Conservation (phyloP, 1,139 yeast genomes). For the Pichia sp. region DNA sequence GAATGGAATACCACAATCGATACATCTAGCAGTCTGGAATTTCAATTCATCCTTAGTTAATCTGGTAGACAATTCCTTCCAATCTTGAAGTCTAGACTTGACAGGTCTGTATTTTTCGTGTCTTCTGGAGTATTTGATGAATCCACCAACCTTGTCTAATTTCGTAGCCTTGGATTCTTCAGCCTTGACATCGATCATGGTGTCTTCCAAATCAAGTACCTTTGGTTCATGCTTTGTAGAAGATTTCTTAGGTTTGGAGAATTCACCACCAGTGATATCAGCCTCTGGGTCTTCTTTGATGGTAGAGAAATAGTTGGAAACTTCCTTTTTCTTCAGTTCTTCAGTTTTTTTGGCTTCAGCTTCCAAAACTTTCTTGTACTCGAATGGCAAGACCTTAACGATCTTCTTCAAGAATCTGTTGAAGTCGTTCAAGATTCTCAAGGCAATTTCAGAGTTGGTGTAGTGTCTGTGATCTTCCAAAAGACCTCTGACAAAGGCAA, state of each 20-base stretch:
- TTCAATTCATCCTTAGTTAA: constrained; percentile 81
- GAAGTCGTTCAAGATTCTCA: constrained; percentile 75
- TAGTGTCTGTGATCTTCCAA: constrained; percentile 94
- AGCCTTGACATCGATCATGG: constrained; percentile 63
- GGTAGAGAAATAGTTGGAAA: constrained; percentile 58
- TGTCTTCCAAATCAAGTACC: constrained; percentile 85
- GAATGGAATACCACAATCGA: constrained; percentile 99
- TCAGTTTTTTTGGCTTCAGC: constrained; percentile 65
- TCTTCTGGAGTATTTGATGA: constrained; percentile 89
- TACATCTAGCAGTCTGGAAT: constrained; percentile 96
- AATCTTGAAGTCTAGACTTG: constrained; percentile 73
- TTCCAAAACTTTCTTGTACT: constrained; percentile 85
- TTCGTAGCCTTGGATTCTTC: constrained; percentile 58
- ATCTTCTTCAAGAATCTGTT: constrained; percentile 84
- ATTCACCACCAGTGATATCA: constrained; percentile 86
- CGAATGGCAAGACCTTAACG: constrained; percentile 89
- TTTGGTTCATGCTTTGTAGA: constrained; percentile 66
- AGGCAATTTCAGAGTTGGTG: constrained; percentile 90
- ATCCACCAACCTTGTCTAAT: constrained; percentile 81
- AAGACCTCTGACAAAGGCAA: constrained; percentile 89
- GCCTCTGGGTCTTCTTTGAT: constrained; percentile 78
- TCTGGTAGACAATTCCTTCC: constrained; percentile 86
- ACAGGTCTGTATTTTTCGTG: constrained; percentile 82
- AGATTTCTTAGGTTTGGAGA: constrained; percentile 39
- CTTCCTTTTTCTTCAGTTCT: constrained; percentile 59